These are phyloP conservation scores for Pythium pyrilobum DNA, from an alignment of 352 stramenopile species.

Conservation along the genomic window DNA sequence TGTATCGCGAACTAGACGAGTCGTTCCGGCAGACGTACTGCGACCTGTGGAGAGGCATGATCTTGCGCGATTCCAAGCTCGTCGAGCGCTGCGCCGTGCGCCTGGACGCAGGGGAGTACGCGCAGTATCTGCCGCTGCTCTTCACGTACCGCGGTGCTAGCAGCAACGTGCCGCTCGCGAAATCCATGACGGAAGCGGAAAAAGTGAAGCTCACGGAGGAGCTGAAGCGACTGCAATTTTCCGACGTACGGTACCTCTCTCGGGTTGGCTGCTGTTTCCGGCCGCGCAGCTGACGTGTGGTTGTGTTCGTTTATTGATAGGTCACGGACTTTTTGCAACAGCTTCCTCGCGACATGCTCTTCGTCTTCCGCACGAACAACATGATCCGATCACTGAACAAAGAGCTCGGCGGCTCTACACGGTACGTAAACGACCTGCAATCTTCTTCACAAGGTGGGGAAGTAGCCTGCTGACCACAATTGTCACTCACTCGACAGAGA, in stretches of 20 bases:
- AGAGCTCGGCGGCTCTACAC: conserved; percentile 70
- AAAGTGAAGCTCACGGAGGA: conserved; percentile 48
- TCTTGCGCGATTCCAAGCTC: conserved; percentile 86
- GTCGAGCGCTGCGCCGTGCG: conserved; percentile 52
- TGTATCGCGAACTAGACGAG: conserved; percentile 93
- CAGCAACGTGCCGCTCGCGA: conserved; percentile 53
- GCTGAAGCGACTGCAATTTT: conserved; percentile 60
- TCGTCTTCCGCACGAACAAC: conserved; percentile 89
- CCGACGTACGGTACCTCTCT: conserved; percentile 37
- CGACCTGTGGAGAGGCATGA: conserved; percentile 92
- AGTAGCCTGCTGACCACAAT: neutral
- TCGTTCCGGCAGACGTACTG: conserved; percentile 94
- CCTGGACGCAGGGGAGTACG: conserved; percentile 51
- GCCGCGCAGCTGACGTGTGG: neutral
- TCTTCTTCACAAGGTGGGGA: neutral
- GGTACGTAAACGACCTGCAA: too few species aligned
- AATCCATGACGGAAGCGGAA: conserved; percentile 66
- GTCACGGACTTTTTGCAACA: conserved; percentile 80
- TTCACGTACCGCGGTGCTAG: conserved; percentile 82
- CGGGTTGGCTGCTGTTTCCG: neutral
- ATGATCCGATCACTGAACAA: conserved; percentile 90
- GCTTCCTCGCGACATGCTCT: conserved; percentile 87
- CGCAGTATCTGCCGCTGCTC: conserved; percentile 74
- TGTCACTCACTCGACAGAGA: conserved; percentile 31
- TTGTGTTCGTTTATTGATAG: conserved; percentile 18